Evolutionary conservation across 306 rosid genomes (phyloP).

Genomic region (Sphenostylis stenocarpa): DNA sequence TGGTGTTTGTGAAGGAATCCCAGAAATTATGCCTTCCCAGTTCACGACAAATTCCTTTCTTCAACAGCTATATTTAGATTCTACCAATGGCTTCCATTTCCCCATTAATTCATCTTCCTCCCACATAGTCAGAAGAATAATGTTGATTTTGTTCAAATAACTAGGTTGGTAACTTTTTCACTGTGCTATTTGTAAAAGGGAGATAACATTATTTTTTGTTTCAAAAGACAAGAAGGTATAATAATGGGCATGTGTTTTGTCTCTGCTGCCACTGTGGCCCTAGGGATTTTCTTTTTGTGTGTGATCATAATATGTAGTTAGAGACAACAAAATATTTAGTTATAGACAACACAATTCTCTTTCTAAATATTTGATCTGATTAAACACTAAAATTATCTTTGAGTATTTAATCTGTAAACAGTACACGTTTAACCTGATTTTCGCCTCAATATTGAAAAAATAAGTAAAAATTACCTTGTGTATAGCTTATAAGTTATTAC

Average conservation of each 20-base stretch:
- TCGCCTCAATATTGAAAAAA: too few species aligned
- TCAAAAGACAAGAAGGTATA: neutral
- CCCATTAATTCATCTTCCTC: constrained; percentile 8
- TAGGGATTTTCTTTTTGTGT: neutral
- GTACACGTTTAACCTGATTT: too few species aligned
- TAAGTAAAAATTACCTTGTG: too few species aligned
- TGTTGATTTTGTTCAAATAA: neutral
- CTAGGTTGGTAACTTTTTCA: neutral
- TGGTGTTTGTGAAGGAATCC: constrained; percentile 39
- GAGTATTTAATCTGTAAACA: too few species aligned
- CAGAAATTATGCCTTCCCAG: constrained; percentile 37
- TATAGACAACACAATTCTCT: too few species aligned
- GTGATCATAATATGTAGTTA: too few species aligned
- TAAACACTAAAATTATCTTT: too few species aligned
- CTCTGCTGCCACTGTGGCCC: neutral
- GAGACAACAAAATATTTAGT: too few species aligned
- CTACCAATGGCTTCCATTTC: constrained; percentile 16
- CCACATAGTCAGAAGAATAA: neutral
- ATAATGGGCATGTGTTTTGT: constrained; percentile 18
- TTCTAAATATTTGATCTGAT: too few species aligned
- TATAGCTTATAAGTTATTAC: too few species aligned
- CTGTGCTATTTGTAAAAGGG: neutral
- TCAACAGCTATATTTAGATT: neutral
- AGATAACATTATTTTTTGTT: neutral
- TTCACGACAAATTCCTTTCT: constrained; percentile 30